Base-by-base conservation (phyloP, 306 rosid species). In the Lathyrus aphaca region DNA sequence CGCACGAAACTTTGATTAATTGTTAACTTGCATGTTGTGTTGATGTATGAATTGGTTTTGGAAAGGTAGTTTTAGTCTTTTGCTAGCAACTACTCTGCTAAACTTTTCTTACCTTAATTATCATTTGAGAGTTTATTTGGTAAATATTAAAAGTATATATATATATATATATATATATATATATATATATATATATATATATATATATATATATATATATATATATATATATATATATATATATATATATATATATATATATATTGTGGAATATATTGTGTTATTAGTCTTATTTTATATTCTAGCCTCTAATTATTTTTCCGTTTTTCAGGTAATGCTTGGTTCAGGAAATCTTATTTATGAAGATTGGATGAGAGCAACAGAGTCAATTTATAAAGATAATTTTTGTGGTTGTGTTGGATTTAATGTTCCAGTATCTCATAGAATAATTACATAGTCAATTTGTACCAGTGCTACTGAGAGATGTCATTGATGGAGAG, bases 351-450 rank as follows among this genome's bases (percentile, higher is more conserved):
- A 86, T 48, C 78, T 79, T 16, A 3, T 3, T 19, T 87, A 64
- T 74, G 96, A 91, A 78, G 89, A 84, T 25, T 91, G 97, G 97
- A 91, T 91, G 97, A 91, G 91, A 80, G 86, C 80, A 76, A 67
- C 91, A 37, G 97, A 91, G 63, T 73, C 79, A 4, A 21, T 79
- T 77, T 89, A 85, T 61, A 79, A 21, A 70, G 85, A 91, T 45
- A 87, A 89, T 84, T 91, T 85, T 14, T 85, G 97, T 64, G 97
- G 96, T 66, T 91, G 96, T 94, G 96, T 85, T 80, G 97, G 96
- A 66, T 91, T 91, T 68, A 87, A 79, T 74, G 88, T 91, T 64
- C 97, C 97, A 5, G 71, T 89, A 71, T 89, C 97, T 77, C 97
- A 91, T 82, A 87, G 50, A 73, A 89, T 89, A 73, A 89, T n/a